Conservation (phyloP, 345 rosid genomes). For the Camelina sativa region DNA sequence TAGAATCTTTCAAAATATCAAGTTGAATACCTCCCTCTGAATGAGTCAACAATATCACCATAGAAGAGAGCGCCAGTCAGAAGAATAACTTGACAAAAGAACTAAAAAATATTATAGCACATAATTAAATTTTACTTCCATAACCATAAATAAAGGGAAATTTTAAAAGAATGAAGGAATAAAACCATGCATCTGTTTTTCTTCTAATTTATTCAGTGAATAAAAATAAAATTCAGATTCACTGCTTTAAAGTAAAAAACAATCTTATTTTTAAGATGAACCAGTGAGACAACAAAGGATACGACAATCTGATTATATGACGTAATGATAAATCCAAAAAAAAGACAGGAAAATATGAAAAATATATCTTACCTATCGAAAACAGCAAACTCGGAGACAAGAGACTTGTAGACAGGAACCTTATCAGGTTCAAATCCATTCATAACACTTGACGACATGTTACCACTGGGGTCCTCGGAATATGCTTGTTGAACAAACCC, state of each 20-base stretch:
- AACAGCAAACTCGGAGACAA: slow-evolving; percentile 87
- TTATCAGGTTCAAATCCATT: slow-evolving; percentile 74
- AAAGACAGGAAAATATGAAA: background rate
- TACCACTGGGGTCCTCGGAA: slow-evolving; percentile 59
- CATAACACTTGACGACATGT: slow-evolving; percentile 75
- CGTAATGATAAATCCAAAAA: slow-evolving; percentile 19
- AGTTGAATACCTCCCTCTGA: too few relatives aligned
- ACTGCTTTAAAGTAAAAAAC: too few relatives aligned
- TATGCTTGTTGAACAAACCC: slow-evolving; percentile 87
- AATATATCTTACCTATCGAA: slow-evolving; percentile 69
- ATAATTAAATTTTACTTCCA: too few relatives aligned
- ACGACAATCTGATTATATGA: background rate
- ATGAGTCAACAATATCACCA: background rate
- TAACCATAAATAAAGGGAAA: too few relatives aligned
- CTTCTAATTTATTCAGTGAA: too few relatives aligned
- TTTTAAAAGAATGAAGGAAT: too few relatives aligned
- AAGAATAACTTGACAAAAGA: too few relatives aligned
- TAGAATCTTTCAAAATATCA: too few relatives aligned
- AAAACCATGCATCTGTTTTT: too few relatives aligned
- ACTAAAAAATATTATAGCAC: too few relatives aligned
- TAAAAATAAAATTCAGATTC: too few relatives aligned
- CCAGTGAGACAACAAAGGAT: background rate
- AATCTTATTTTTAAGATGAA: background rate
- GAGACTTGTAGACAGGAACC: slow-evolving; percentile 75
- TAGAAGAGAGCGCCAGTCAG: too few relatives aligned